Evolutionary conservation across 768 basidiomycete genomes (phyloP), one percentile per base, ranked within the genome.

Genomic region (Serendipita sp.): DNA sequence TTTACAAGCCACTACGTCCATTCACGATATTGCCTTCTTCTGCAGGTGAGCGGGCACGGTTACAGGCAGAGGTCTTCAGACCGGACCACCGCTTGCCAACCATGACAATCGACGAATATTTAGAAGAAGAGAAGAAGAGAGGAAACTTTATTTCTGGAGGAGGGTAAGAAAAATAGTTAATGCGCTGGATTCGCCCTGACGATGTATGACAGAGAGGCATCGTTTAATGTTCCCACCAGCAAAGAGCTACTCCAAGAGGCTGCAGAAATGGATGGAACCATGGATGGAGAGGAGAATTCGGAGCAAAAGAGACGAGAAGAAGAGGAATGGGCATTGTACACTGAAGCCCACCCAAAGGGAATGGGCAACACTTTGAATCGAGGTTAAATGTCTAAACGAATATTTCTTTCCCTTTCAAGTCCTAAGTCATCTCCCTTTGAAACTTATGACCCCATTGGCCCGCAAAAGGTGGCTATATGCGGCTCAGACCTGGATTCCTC

Each of bases 331-430:
- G 92, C 93, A 35, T 78, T 77, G 65, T 98, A 83, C 70, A 92
- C 86, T 15, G 96, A 97, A 62, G 79, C 77, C 30, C 86, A 99
- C 74, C 85, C 86, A 11, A 86, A 79, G 70, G 96, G 96, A 1
- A 88, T 88, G n/a, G 96, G 96, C 2, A 99, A 99, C 72, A 95
- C 86, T 10, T 92, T 95, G 88, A 96, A 97, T 73, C 82, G 90
- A 67, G 93, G 93, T 66, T 92, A 73, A 81, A 10, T 10, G 35
- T 11, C n/a, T 35, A 30, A 34, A 2, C 4, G n/a, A n/a, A 30
- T n/a, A 10, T 35, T 38, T 38, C 16, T 41, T 41, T 13, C 5
- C 13, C 13, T 41, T 13, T 41, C 7, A 41, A 41, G 13, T 13
- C 5, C 13, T 41, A 41, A 41, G 41, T 13, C 41, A 7, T 41